Base-by-base conservation (phyloP, 2,329 filamentous ascomycete genomes). In the Colletotrichum falcatum region DNA sequence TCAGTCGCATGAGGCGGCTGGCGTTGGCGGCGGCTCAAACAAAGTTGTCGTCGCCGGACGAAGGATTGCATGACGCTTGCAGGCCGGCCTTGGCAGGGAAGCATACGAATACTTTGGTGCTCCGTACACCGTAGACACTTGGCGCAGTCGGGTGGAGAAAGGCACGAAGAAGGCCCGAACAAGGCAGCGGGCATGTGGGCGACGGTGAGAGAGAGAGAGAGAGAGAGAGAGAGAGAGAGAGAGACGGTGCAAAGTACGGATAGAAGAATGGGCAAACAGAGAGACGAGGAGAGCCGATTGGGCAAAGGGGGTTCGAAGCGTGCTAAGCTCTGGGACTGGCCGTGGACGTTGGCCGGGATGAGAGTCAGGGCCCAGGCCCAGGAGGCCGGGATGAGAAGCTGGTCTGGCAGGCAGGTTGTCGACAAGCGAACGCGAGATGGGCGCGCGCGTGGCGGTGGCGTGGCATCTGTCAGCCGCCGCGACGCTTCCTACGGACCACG, bases 131-230 rank as follows among this genome's bases (percentile, higher is more conserved):
- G 33, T 35, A 7, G 33, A 35, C 33, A 11, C 33, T 35, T 35
- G 33, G 37, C 5, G 42, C 42, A n/a, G 42, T 44, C 42, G 5
- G 20, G 42, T 62, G 26, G 35, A 8, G 26, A 66, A 48, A 65
- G 18, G 55, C 46, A 54, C 66, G 62, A 70, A 42, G 66, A 70
- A 66, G 49, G 62, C 39, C 66, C 62, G 66, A 70, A 49, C n/a
- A 14, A 70, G 62, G 16, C 46, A 70, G 66, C 66, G 66, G 62
- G n/a, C 51, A 33, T 70, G 39, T 37, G 61, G 46, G 62, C 66
- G 66, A 61, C 23, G n/a, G n/a, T n/a, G n/a, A n/a, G n/a, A n/a
- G n/a, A n/a, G n/a, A n/a, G n/a, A n/a, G n/a, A n/a, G n/a, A n/a
- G n/a, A n/a, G n/a, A n/a, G n/a, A n/a, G n/a, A n/a, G n/a, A n/a